Base-by-base conservation (phyloP, 176 grass and related monocot genomes). In the Rhipidocladum racemiflorum region DNA sequence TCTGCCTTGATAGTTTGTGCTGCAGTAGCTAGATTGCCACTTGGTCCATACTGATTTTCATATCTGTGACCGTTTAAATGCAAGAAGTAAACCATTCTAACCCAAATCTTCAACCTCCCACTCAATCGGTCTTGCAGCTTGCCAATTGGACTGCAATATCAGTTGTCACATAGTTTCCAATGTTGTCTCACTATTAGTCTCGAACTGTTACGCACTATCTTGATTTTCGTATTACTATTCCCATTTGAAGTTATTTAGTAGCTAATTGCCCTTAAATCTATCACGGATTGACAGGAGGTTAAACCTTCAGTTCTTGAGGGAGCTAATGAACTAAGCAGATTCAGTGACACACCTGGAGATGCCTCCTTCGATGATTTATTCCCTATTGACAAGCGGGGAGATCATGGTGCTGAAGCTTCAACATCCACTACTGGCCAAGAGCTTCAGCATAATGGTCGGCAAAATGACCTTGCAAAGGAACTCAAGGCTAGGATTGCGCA, bases 321-420 rank as follows among this genome's bases (percentile, higher is more conserved):
- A 61, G 63, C 27, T 61, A 76, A 86, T 65, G 85, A 85, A 73
- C 75, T 99, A 49, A 91, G 85, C 64, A 92, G 91, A 82, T 99
- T 99, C 87, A 95, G 96, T 61, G 96, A 99, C 51, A 91, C 91
- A 62, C 92, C 96, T 82, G 87, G 68, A 76, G 96, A 99, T 77
- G 90, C 95, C 65, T 90, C 89, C 10, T 82, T 99, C 1, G 96
- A 99, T 40, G 96, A 99, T 83, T 84, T 99, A 85, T 99, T 99
- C 89, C 96, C 88, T 59, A 79, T 94, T 42, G 83, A 91, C 29
- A 91, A 89, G 81, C 89, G 29, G 36, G 85, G 54, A 72, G 85
- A 86, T 86, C 76, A 84, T 81, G 88, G 65, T 38, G 62, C 81
- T 80, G 88, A 95, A 91, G 86, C 96, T 88, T 99, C 96, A 54